Evolutionary conservation across 2,329 filamentous ascomycete genomes (phyloP).

Genomic region (Huntiella omanensis): DNA sequence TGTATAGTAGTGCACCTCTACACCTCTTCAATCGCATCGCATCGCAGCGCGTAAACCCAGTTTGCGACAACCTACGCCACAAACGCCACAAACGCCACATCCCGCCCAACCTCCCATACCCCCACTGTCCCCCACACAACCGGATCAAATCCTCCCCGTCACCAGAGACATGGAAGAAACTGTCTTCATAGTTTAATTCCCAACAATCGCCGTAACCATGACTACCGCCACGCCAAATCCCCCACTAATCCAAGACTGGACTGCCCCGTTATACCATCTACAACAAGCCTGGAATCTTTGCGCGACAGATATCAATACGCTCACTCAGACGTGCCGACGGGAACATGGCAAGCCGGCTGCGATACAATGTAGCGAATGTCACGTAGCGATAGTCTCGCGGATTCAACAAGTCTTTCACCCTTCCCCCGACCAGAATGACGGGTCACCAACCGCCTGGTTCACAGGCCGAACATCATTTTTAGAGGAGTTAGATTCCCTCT

Average conservation of each 20-base stretch:
- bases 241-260: constrained; percentile 11
- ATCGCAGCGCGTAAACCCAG: background rate
- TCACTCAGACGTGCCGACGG: constrained; percentile 24
- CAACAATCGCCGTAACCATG: too few species aligned
- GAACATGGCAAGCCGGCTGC: constrained; percentile 26
- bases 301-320: constrained; percentile 22
- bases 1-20: background rate
- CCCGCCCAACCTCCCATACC: background rate
- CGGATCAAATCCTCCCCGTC: too few species aligned
- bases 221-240: background rate
- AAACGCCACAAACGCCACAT: background rate
- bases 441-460: constrained; percentile 25
- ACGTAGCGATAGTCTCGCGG: constrained; percentile 26
- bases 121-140: background rate
- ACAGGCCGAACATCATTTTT: constrained; percentile 28
- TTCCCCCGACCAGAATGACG: background rate
- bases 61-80: background rate
- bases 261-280: constrained; percentile 8
- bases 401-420: constrained; percentile 20
- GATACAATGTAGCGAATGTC: constrained; percentile 29
- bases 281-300: constrained; percentile 17
- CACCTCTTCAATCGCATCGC: too few species aligned
- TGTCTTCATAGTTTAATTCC: too few species aligned
- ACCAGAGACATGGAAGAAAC: too few species aligned
- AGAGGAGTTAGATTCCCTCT: constrained; percentile 28